phyloP scores from a whole-genome alignment of 495 filamentous ascomycete genomes.

The Hapsidospora chrysogenum region DNA sequence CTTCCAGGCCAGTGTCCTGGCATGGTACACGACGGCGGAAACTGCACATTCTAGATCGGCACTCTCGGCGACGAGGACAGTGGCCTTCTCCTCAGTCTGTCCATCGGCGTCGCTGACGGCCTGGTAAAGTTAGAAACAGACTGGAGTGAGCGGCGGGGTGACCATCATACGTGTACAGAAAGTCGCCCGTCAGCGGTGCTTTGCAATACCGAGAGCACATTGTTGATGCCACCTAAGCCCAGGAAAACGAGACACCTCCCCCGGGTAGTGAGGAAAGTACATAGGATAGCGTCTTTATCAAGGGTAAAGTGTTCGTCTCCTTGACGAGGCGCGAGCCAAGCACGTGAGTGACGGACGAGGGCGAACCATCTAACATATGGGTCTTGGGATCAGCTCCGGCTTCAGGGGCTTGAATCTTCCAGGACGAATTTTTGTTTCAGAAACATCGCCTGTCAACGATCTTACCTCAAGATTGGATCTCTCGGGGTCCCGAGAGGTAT shows the following conservation, averaged over 20 bases:
- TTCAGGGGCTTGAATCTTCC: no score
- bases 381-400: conserved; percentile 7
- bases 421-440: no score
- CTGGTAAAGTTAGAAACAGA: conserved; percentile 9
- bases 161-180: conserved; percentile 37
- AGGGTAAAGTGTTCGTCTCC: conserved; percentile 47
- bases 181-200: conserved; percentile 50
- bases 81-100: conserved; percentile 27
- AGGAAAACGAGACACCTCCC: conserved; percentile 71
- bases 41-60: conserved; percentile 60
- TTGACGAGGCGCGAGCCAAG: conserved; percentile 83
- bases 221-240: conserved; percentile 58
- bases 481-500: conserved; percentile 49
- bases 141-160: not conserved
- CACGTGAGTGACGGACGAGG: conserved; percentile 57
- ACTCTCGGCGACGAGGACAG: conserved; percentile 56
- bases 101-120: conserved; percentile 44
- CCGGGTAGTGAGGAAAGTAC: conserved; percentile 59
- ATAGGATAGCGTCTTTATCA: conserved; percentile 64
- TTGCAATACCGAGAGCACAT: conserved; percentile 55
- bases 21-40: conserved; percentile 72
- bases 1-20: conserved; percentile 43
- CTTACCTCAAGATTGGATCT: conserved; percentile 24
- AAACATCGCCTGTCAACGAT: no score
- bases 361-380: conserved; percentile 46